Evolutionary conservation across 495 filamentous ascomycete species (phyloP).

Genomic region (Aspergillus cavernicola): DNA sequence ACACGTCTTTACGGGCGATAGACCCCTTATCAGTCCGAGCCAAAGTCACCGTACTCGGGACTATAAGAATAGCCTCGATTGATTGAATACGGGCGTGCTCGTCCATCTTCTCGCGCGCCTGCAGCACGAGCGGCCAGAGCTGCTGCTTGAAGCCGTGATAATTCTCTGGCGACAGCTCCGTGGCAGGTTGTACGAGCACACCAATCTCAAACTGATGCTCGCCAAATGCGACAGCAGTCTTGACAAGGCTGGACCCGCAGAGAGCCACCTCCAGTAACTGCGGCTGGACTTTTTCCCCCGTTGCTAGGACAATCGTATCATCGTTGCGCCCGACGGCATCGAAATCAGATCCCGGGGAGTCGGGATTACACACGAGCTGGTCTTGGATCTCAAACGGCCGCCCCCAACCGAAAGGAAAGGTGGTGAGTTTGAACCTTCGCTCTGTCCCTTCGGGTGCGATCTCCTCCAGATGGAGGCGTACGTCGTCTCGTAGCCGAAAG

Average conservation of each 20-base stretch:
- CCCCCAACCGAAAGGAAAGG: conserved; percentile 23
- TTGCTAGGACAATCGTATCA: conserved; percentile 36
- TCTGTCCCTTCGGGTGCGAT: neutral
- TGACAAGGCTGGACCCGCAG: conserved; percentile 13
- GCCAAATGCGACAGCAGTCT: conserved; percentile 32
- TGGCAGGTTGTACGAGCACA: conserved; percentile 27
- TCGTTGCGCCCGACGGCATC: conserved; percentile 27
- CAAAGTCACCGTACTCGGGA: conserved; percentile 12
- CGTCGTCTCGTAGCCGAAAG: conserved; percentile 32
- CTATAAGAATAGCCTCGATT: conserved; percentile 24
- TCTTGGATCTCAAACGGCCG: conserved; percentile 30
- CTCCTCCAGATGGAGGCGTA: conserved; percentile 20
- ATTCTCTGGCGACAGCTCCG: neutral
- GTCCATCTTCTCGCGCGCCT: conserved; percentile 23
- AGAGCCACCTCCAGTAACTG: conserved; percentile 24
- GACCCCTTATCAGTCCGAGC: conserved; percentile 39
- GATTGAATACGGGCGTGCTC: conserved; percentile 28
- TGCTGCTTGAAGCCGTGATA: conserved; percentile 12
- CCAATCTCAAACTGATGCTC: conserved; percentile 31
- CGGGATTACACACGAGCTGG: conserved; percentile 19
- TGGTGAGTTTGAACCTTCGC: conserved; percentile 18
- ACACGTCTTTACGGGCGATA: conserved; percentile 26
- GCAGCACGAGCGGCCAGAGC: conserved; percentile 26
- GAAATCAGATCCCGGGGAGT: conserved; percentile 17
- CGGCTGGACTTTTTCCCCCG: conserved; percentile 37